Base-by-base conservation (phyloP, 345 rosid species). In the Odontarrhena argentea region DNA sequence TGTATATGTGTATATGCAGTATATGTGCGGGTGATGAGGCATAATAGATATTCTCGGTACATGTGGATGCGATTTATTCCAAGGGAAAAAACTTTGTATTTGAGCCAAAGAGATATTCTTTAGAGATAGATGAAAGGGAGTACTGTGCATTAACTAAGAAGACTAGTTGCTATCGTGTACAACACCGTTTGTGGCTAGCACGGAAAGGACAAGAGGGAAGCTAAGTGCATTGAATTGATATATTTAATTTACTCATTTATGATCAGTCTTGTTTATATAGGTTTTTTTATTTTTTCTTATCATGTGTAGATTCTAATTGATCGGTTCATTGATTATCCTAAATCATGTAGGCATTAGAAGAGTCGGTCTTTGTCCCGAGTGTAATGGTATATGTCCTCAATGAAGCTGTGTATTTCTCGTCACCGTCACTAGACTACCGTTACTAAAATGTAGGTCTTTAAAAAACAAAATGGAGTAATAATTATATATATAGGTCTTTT, bases 121-220 rank as follows among this genome's bases (percentile, higher is more conserved):
- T 7, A 35, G 45, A 36, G 57, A 26, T 9, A 13, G 14, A 50
- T 38, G 14, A 32, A 36, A 14, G 25, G 8, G 37, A 38, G 26
- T 13, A 40, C 5, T 28, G 15, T 40, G 34, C 52, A 42, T 40
- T 51, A 14, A 40, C 8, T 18, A 28, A 54, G 44, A 22, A 66
- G 70, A 66, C 35, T 45, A 43, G 70, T 66, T 66, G 70, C 54
- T 55, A 53, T 54, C 37, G 18, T 42, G 25, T 66, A 12, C 37
- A 30, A 48, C 36, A 48, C 0, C 36, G 7, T 22, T 35, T 62
- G 46, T 67, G 71, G 63, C 36, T 55, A 45, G 54, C n/a, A 55
- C 13, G 44, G 11, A 56, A 65, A 52, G 32, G 22, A 46, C 44
- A 66, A 44, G 26, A 66, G 62, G 25, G 46, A 35, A 34, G 36